Evolutionary conservation across 192 early-diverging fungal species (phyloP), one percentile per base, ranked within the genome.

Genomic region (Backusella sp.): DNA sequence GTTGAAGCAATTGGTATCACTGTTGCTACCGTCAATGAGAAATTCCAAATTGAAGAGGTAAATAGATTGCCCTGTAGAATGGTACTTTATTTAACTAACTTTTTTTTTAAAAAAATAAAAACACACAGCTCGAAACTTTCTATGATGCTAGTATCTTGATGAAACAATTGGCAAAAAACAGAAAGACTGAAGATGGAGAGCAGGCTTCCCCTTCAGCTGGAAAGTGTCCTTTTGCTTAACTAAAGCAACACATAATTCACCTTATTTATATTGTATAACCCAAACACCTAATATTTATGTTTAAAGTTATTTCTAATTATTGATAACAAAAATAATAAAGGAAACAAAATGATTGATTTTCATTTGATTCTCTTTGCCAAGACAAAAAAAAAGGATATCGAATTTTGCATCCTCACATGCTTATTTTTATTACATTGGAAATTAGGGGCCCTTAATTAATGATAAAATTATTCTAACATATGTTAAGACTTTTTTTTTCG

Each of bases 21-120:
- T 21, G 73, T 82, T 52, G 83, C 83, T 49, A 73, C 75, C 4
- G 83, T 84, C 65, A 82, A 84, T 44, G 83, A 84, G 21, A 82
- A 82, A 32, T 84, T 84, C 53, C 52, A 82, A 42, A 82, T 84
- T 23, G 80, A 84, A 41, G 68, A 80, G 68, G 78, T 79, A 79
- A 78, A 28, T 36, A 28, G 23, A 32, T 12, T n/a, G 23, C 12
- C 4, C 11, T 23, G 46, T 41, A 32, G 1, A 42, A 21, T 35
- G 7, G 26, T 23, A 14, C 12, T 41, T 26, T 8, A 14, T 62
- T 28, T 11, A 62, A 62, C 11, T 62, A 8, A 11, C 28, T 28
- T 28, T 28, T 56, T 56, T 39, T 39, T 8, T 39, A 23, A 53
- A 56, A 56, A 53, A 56, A 56, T n/a, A 56, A 44, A 41, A 56